Evolutionary conservation across 306 rosid genomes (phyloP).

Genomic region (Carpinus fangiana): DNA sequence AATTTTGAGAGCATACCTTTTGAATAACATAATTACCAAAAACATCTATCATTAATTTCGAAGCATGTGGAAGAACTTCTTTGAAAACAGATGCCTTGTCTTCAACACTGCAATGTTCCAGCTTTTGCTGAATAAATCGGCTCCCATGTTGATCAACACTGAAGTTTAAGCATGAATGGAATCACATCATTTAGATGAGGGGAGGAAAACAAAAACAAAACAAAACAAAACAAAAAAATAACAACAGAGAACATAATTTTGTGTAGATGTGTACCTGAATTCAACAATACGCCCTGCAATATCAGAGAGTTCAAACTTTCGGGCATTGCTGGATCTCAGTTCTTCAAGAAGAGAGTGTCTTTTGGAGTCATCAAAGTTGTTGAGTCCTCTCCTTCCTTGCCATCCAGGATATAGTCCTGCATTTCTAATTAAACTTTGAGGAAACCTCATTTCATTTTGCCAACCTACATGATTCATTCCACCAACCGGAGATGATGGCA

Average conservation of each 20-base stretch:
- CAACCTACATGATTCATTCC: conserved; percentile 35
- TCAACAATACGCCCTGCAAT: conserved; percentile 60
- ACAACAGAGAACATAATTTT: conserved; percentile 12
- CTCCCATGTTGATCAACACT: conserved; percentile 81
- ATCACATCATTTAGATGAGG: neutral
- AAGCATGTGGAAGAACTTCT: conserved; percentile 61
- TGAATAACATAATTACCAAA: conserved; percentile 77
- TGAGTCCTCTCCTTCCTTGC: conserved; percentile 46
- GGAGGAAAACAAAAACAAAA: neutral
- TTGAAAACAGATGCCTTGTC: conserved; percentile 59
- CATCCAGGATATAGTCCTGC: conserved; percentile 45
- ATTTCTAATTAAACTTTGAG: conserved; percentile 37
- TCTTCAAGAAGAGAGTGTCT: conserved; percentile 53
- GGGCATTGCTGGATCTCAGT: conserved; percentile 47
- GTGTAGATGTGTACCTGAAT: conserved; percentile 46
- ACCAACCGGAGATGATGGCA: conserved; percentile 52
- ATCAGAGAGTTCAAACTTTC: conserved; percentile 51
- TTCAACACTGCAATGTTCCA: conserved; percentile 56
- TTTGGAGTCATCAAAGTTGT: conserved; percentile 41
- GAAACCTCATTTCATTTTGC: conserved; percentile 40
- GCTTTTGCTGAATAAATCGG: conserved; percentile 77
- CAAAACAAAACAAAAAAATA: neutral
- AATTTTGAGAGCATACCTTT: conserved; percentile 47
- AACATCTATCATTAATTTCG: conserved; percentile 59
- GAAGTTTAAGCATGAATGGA: conserved; percentile 22